Evolutionary conservation across 2,329 filamentous ascomycete species (phyloP).

Genomic region (Diaporthe sp.): DNA sequence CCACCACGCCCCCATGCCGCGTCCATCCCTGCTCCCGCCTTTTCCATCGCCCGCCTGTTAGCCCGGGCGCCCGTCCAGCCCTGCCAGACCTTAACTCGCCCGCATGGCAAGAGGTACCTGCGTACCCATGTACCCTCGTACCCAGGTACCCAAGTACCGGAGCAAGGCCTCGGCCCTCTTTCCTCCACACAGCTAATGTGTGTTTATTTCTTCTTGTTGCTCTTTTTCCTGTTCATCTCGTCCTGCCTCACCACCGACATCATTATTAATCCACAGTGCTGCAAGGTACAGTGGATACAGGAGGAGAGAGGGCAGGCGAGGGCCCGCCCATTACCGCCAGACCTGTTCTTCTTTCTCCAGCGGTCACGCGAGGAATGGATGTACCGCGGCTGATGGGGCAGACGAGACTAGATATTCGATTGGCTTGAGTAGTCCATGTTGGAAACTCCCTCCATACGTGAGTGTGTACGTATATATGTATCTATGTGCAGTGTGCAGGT

Average conservation of each 20-base stretch:
- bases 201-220: constrained; percentile 23
- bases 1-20: constrained; percentile 14
- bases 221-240: not conserved
- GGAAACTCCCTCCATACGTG: not conserved
- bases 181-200: constrained; percentile 33
- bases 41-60: constrained; percentile 33
- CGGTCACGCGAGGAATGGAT: constrained; percentile 2
- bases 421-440: not conserved
- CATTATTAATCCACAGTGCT: constrained; percentile 32
- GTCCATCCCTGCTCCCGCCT: constrained; percentile 29
- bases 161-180: not conserved
- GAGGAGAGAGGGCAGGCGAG: not conserved
- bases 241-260: constrained; percentile 19
- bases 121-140: not conserved
- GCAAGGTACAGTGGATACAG: constrained; percentile 14
- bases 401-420: not conserved
- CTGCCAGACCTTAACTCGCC: constrained; percentile 17
- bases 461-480: not conserved
- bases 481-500: not conserved
- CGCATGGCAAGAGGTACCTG: not conserved
- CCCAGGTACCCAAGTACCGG: not conserved
- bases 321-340: not conserved
- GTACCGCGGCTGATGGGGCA: not conserved
- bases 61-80: not conserved
- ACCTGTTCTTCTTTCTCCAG: not conserved